These are phyloP conservation scores for Isabelozyma rhagii DNA, from an alignment of 805 yeast genomes.

Conservation along the genomic window DNA sequence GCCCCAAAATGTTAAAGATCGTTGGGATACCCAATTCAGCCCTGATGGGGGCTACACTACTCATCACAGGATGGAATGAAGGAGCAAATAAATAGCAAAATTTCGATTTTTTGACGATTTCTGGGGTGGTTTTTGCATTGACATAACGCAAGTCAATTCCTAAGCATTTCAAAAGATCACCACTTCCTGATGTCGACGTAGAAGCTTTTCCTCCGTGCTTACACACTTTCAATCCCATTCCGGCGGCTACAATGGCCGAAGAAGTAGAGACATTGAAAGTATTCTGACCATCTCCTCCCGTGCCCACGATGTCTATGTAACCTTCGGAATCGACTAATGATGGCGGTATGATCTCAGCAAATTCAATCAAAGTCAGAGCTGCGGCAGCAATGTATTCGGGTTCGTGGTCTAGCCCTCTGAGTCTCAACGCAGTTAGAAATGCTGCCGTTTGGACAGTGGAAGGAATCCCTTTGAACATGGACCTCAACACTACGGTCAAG, in stretches of 20 bases:
- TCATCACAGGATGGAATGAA: conserved; percentile 91
- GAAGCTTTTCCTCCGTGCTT: conserved; percentile 98
- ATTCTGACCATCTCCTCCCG: conserved; percentile 98
- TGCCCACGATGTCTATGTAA: conserved; percentile 89
- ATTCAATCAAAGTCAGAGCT: conserved; percentile 67
- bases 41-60: conserved; percentile 73
- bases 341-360: conserved; percentile 53
- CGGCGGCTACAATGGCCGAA: conserved; percentile 91
- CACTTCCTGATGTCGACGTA: conserved; percentile 90
- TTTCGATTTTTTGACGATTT: conserved; percentile 45
- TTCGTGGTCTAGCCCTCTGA: conserved; percentile 73
- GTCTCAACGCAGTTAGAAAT: conserved; percentile 74
- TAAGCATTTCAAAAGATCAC: conserved; percentile 76
- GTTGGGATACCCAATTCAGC: conserved; percentile 83
- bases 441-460: conserved; percentile 71
- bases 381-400: conserved; percentile 86
- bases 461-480: conserved; percentile 59
- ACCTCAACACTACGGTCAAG: conserved; percentile 56
- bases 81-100: conserved; percentile 87
- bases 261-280: conserved; percentile 97
- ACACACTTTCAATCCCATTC: conserved; percentile 75
- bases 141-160: conserved; percentile 82
- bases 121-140: conserved; percentile 57
- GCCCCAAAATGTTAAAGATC: conserved; percentile 91
- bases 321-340: conserved; percentile 45